Conservation (phyloP, 2,329 filamentous ascomycete genomes). For the Periconia macrospinosa region DNA sequence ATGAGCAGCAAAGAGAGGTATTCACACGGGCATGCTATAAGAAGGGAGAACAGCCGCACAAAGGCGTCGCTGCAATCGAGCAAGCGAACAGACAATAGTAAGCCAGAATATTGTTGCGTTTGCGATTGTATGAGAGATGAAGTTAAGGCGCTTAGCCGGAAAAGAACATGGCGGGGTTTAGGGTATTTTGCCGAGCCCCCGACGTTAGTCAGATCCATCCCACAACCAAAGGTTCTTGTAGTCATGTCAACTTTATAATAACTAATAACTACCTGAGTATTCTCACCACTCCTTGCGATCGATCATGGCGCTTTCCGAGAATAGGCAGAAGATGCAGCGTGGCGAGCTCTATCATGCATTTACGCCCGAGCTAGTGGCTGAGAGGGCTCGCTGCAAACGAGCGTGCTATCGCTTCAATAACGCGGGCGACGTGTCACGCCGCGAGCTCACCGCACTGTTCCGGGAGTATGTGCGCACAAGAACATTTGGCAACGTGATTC, state of each 20-base stretch:
- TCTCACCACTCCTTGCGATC: neutral
- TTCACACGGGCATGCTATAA: conserved; percentile 7
- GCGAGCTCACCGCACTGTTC: conserved; percentile 68
- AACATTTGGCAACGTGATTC: conserved; percentile 5
- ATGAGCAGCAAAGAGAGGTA: neutral
- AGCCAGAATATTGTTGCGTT: neutral
- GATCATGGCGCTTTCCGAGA: conserved; percentile 34
- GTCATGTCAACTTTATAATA: too few species aligned
- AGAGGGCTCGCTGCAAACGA: conserved; percentile 62
- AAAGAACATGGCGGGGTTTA: too few species aligned
- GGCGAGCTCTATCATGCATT: conserved; percentile 78
- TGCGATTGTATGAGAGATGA: neutral
- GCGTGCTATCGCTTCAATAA: conserved; percentile 68
- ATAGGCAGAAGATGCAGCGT: conserved; percentile 57
- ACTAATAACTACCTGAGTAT: too few species aligned
- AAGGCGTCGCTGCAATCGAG: neutral
- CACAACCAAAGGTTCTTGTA: too few species aligned
- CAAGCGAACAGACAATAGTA: conserved; percentile 17
- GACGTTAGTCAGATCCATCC: neutral
- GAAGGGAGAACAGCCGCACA: conserved; percentile 2
- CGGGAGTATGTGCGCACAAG: conserved; percentile 57
- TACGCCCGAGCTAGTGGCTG: conserved; percentile 66
- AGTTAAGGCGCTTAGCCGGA: too few species aligned
- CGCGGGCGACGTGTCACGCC: conserved; percentile 61
- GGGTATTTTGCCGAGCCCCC: too few species aligned